Evolutionary conservation across 108 stramenopile species (phyloP).

Genomic region (Discostella stelligeroides): DNA sequence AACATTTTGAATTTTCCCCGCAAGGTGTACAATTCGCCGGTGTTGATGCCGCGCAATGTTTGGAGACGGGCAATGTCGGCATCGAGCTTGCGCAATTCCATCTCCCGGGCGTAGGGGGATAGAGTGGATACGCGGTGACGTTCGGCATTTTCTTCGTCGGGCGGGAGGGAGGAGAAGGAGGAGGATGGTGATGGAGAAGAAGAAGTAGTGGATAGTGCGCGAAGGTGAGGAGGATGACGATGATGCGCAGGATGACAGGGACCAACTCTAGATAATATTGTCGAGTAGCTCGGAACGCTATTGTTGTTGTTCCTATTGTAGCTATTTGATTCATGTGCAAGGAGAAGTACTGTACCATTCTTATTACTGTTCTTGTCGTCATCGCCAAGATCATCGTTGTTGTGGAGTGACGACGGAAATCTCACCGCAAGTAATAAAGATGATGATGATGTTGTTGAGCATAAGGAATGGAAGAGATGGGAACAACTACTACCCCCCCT

Average conservation of each 20-base stretch:
- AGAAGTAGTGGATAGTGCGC: constrained; percentile 7
- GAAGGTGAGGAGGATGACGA: background rate
- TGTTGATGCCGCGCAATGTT: constrained; percentile 80
- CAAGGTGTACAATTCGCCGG: constrained; percentile 83
- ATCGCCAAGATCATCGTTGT: too few relatives aligned
- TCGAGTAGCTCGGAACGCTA: too few relatives aligned
- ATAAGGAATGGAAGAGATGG: too few relatives aligned
- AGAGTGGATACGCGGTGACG: constrained; percentile 71
- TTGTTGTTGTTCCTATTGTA: background rate
- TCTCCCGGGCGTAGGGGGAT: constrained; percentile 67
- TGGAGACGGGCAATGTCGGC: constrained; percentile 72
- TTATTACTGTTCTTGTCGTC: too few relatives aligned
- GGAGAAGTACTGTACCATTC: too few relatives aligned
- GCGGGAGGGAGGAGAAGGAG: constrained; percentile 78
- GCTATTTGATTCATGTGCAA: background rate
- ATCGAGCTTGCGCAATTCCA: constrained; percentile 79
- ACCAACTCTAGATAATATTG: too few relatives aligned
- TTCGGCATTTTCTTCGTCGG: constrained; percentile 79
- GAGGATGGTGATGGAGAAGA: constrained; percentile 28
- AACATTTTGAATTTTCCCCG: constrained; percentile 84
- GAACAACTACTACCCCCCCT: too few relatives aligned
- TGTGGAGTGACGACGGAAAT: too few relatives aligned
- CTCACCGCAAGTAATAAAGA: too few relatives aligned
- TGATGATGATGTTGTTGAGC: too few relatives aligned
- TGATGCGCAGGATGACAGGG: background rate